Evolutionary conservation across 1,284 basidiomycete species (phyloP).

Genomic region (Pseudozyma sp.): DNA sequence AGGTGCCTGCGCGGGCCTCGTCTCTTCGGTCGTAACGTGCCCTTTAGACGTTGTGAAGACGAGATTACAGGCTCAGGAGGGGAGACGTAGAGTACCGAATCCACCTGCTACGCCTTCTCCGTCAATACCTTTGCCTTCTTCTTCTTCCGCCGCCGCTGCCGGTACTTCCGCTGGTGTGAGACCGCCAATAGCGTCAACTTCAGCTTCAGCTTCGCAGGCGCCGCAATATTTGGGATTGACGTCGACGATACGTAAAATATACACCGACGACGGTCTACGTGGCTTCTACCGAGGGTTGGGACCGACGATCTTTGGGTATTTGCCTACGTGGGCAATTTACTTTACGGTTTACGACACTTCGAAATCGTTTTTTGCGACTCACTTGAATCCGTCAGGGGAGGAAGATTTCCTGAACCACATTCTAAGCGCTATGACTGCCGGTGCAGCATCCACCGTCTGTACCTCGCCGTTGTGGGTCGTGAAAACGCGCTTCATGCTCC

Average conservation of each 20-base stretch:
- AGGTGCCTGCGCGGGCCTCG: slow-evolving; percentile 76
- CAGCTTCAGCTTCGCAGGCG: background rate
- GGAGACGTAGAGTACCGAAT: slow-evolving; percentile 13
- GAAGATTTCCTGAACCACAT: slow-evolving; percentile 64
- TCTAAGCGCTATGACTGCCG: slow-evolving; percentile 64
- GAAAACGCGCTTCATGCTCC: slow-evolving; percentile 66
- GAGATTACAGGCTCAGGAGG: slow-evolving; percentile 86
- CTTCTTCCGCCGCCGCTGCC: background rate
- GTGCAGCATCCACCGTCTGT: slow-evolving; percentile 61
- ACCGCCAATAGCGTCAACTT: slow-evolving; percentile 7
- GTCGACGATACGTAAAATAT: slow-evolving; percentile 54
- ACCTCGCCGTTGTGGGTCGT: slow-evolving; percentile 68
- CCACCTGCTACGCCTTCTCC: background rate
- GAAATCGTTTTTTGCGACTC: slow-evolving; percentile 24
- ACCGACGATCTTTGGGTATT: slow-evolving; percentile 66
- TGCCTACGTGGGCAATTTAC: slow-evolving; percentile 69
- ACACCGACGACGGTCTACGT: slow-evolving; percentile 59
- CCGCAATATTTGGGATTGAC: slow-evolving; percentile 22
- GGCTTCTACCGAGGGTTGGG: slow-evolving; percentile 67
- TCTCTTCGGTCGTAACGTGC: slow-evolving; percentile 93
- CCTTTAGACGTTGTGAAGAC: slow-evolving; percentile 98
- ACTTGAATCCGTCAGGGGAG: slow-evolving; percentile 4
- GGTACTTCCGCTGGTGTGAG: too few species aligned
- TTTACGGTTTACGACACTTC: slow-evolving; percentile 65
- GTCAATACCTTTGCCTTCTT: background rate